Evolutionary conservation across 2,329 filamentous ascomycete genomes (phyloP).

Genomic region (Pestalotiopsis sp.): DNA sequence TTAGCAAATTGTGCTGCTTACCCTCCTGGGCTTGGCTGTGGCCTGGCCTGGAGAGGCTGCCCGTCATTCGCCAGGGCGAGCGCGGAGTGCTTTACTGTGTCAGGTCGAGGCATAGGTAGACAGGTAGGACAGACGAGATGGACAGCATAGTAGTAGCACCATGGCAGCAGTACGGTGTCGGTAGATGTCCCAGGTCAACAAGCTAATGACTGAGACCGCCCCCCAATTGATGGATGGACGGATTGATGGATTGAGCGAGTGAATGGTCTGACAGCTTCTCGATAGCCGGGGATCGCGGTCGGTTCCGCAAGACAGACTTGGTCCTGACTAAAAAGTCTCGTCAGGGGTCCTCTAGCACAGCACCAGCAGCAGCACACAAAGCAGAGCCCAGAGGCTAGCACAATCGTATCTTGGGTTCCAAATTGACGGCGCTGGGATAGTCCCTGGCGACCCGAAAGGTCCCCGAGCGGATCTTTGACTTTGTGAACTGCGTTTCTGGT

Average conservation of each 20-base stretch:
- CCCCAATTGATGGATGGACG: not conserved
- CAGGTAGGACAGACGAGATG: not conserved
- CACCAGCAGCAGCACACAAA: no score
- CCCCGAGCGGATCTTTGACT: not conserved
- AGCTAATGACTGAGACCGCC: not conserved
- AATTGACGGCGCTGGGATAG: not conserved
- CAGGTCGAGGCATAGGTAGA: not conserved
- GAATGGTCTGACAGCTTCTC: conserved; percentile 9
- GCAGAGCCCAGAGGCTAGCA: not conserved
- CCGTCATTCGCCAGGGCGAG: conserved; percentile 3
- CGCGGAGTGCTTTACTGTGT: not conserved
- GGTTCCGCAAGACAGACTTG: conserved; percentile 8
- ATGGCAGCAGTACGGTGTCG: not conserved
- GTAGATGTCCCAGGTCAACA: not conserved
- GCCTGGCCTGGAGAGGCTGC: not conserved
- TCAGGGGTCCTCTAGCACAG: not conserved
- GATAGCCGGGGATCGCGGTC: conserved; percentile 1
- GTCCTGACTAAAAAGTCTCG: conserved; percentile 1
- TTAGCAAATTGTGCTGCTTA: conserved; percentile 11
- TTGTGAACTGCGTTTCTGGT: not conserved
- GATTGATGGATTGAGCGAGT: not conserved
- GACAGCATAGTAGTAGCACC: not conserved
- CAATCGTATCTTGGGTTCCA: not conserved
- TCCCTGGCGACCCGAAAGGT: not conserved
- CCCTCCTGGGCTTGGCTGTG: conserved; percentile 7